Evolutionary conservation across 352 stramenopile species (phyloP), one percentile per base, ranked within the genome.

Genomic region (Globisporangium acanthophoron): DNA sequence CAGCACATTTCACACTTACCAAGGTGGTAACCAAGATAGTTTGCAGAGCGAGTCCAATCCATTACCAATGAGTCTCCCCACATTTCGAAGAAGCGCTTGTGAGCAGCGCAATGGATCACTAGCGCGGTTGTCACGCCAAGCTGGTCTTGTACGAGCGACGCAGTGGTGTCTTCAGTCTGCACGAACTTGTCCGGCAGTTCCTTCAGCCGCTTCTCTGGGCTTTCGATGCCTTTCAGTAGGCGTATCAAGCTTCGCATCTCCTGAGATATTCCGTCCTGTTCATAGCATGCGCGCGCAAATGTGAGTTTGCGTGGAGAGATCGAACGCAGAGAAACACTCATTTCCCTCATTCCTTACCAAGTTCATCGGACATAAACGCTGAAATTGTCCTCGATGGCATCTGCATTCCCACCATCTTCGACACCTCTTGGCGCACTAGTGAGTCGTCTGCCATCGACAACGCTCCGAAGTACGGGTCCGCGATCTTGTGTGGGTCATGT

Each of bases 21-120:
- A 8, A 61, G n/a, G n/a, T 53, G 47, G 12, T 55, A 61, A 8
- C 55, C 55, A 5, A 61, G 45, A 15, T 70, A 71, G 31, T 71
- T 74, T 0, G 59, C 66, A 2, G 1, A 54, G 4, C 66, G 59
- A 6, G 62, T 74, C 44, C 59, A 71, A 47, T 74, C 63, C 59
- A 71, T 68, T 1, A 46, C 33, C 3, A 73, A 13, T 8, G 37
- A 64, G 12, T 69, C 50, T 3, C 62, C 62, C 61, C 55, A 70
- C 8, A 31, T 15, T 43, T 62, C 41, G 21, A 66, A 68, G n/a
- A 47, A 58, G 16, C 60, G n/a, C 45, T 68, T 68, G 43, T 68
- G 60, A 20, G 56, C 20, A 20, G 55, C 29, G 1, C 52, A 65
- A 35, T 62, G 54, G 41, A 65, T 57, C 2, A 54, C 50, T n/a